A percentile compares a stretch with the other conserved stretches of the same genome.
These are phyloP conservation scores for Phytophthora palmivora DNA, from an alignment of 352 stramenopile genomes.

Conservation along the genomic window DNA sequence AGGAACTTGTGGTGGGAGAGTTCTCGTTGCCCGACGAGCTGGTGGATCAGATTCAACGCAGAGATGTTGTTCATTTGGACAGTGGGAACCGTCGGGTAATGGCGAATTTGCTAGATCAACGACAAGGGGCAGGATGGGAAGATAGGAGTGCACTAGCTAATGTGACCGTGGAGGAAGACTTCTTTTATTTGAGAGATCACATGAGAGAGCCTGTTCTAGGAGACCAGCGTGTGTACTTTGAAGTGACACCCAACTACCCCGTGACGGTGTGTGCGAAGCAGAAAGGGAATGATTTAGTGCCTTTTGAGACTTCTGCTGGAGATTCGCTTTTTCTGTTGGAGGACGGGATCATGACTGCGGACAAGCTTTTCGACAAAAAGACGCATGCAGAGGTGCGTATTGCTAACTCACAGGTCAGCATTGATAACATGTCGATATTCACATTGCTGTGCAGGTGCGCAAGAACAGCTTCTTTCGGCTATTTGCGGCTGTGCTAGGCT, in stretches of 20 bases:
- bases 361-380: conserved; percentile 62
- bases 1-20: conserved; percentile 63
- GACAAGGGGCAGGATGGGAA: conserved; percentile 50
- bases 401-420: not conserved
- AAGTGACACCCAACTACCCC: conserved; percentile 67
- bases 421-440: not conserved
- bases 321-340: conserved; percentile 67
- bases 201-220: conserved; percentile 42
- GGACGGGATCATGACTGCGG: conserved; percentile 56
- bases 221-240: conserved; percentile 71
- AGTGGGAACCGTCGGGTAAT: conserved; percentile 54
- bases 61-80: conserved; percentile 59
- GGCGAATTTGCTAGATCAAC: conserved; percentile 60
- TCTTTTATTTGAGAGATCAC: conserved; percentile 52
- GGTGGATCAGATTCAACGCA: conserved; percentile 73
- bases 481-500: conserved; percentile 66
- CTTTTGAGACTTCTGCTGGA: conserved; percentile 50
- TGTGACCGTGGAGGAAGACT: conserved; percentile 62
- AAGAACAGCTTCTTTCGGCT: conserved; percentile 75
- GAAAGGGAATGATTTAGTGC: conserved; percentile 34
- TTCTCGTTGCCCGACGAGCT: conserved; percentile 63
- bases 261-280: conserved; percentile 69
- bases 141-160: conserved; percentile 52
- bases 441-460: conserved; percentile 41
- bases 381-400: conserved; percentile 46